Base-by-base conservation (phyloP, 2,329 filamentous ascomycete species). In the Capronia epimyces region DNA sequence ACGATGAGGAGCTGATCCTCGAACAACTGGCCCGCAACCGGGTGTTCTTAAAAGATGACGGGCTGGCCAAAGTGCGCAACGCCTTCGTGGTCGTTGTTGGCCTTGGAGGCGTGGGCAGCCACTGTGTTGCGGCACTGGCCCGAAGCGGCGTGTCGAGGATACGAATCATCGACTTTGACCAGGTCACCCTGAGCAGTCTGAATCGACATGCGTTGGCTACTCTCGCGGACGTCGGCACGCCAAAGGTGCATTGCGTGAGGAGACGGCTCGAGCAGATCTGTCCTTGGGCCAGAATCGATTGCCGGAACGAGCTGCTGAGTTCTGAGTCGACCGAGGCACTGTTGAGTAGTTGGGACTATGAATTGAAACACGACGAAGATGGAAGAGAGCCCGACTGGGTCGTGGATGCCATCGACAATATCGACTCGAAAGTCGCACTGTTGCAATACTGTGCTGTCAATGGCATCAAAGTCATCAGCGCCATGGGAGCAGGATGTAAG, bases 331-430 rank as follows among this genome's bases (percentile, higher is more conserved):
- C 89, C 0, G 77, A 79, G 5, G 66, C 71, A 9, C 73, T 96
- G 56, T 73, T 98, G 36, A 80, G 73, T 0, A 74, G 80, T 0
- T 89, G 88, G 83, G 69, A 73, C 10, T 59, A 67, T 57, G 22
- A 72, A 71, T 36, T 74, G 69, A 3, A 81, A 75, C 13, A 79
- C 78, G 64, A 67, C 24, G 63, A 65, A 5, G 66, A 68, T 15
- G 63, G 65, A 27, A 66, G 63, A 41, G 77, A 77, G 62, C 89
- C 90, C 1, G 85, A 91, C 62, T 98, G 84, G 64, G 82, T 98
- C n/a, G 81, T 98, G 29, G 93, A 98, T 69, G 94, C 91, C 18
- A 98, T 98, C 60, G 93, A 98, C 69, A 97, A 98, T 65, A 97
- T 98, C 56, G 88, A 95, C 45, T 95, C 89, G 47, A 98, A 98